phyloP scores from a whole-genome alignment of 2,329 filamentous ascomycete species.

The Claviceps africana region DNA sequence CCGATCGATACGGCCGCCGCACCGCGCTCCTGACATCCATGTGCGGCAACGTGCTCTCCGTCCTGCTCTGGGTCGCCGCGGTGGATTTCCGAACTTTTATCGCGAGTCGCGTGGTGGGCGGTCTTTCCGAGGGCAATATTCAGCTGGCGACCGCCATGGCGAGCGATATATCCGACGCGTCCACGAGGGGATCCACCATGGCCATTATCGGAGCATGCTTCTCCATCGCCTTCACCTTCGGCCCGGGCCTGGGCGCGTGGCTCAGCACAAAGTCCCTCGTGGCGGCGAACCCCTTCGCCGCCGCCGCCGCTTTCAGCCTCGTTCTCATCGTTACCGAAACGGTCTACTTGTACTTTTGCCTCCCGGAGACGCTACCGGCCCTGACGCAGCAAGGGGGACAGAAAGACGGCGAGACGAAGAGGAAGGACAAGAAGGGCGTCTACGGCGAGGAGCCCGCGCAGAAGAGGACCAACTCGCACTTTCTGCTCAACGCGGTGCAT shows the following conservation, averaged over 20 bases:
- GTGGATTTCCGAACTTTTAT: conserved; percentile 93
- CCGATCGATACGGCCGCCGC: conserved; percentile 76
- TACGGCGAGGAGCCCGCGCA: conserved; percentile 13
- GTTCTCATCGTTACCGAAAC: conserved; percentile 78
- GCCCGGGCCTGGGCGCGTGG: conserved; percentile 79
- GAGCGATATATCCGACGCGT: conserved; percentile 83
- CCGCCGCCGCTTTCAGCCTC: conserved; percentile 78
- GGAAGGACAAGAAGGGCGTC: not conserved
- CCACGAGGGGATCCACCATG: conserved; percentile 79
- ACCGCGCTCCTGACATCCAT: conserved; percentile 83
- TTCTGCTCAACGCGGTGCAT: conserved; percentile 71
- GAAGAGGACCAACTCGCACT: conserved; percentile 65
- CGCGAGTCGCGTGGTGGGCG: conserved; percentile 81
- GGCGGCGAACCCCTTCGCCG: conserved; percentile 82
- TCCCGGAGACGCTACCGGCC: conserved; percentile 75
- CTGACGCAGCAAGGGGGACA: conserved; percentile 24
- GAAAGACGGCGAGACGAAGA: conserved; percentile 13
- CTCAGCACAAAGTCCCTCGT: conserved; percentile 66
- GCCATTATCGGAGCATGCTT: conserved; percentile 93
- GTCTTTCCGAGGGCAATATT: conserved; percentile 90
- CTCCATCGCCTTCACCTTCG: conserved; percentile 92
- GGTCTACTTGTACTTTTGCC: conserved; percentile 64
- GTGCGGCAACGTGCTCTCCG: conserved; percentile 82
- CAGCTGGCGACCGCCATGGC: conserved; percentile 94
- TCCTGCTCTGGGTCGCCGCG: conserved; percentile 85